Percentiles rank a stretch among this genome's conserved stretches.
Evolutionary conservation across 1,284 basidiomycete species (phyloP).

Genomic region (Tetrapyrgos nigripes): DNA sequence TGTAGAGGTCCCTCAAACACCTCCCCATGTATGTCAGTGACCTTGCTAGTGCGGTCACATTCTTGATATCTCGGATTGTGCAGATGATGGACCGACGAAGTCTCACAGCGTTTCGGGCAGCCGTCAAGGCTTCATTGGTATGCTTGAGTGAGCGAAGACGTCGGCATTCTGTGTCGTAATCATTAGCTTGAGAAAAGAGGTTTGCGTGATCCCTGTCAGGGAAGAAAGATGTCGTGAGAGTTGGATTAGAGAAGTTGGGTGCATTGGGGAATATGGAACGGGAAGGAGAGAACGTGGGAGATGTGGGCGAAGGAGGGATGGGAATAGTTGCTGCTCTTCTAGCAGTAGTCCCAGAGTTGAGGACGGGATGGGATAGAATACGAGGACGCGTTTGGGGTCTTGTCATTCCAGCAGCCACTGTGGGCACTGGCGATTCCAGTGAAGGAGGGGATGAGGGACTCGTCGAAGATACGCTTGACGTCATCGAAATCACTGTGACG

Average conservation of each 20-base stretch:
- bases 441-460: neutral
- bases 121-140: conserved; percentile 9
- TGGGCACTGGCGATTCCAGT: neutral
- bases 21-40: conserved; percentile 17
- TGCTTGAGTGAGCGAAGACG: conserved; percentile 12
- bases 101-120: conserved; percentile 15
- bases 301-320: neutral
- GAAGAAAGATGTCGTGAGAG: neutral
- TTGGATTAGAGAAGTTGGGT: neutral
- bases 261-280: neutral
- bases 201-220: neutral
- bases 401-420: neutral
- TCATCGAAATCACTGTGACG: neutral
- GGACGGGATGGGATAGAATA: neutral
- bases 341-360: neutral
- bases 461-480: neutral
- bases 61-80: conserved; percentile 4
- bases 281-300: neutral
- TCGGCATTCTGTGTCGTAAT: conserved; percentile 15
- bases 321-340: neutral
- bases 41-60: conserved; percentile 13
- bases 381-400: neutral
- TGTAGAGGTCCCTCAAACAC: conserved; percentile 14
- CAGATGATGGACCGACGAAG: conserved; percentile 10
- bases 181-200: conserved; percentile 9